Evolutionary conservation across 192 early-diverging fungal species (phyloP), one percentile per base, ranked within the genome.

Genomic region (Ramicandelaber brevisporus): DNA sequence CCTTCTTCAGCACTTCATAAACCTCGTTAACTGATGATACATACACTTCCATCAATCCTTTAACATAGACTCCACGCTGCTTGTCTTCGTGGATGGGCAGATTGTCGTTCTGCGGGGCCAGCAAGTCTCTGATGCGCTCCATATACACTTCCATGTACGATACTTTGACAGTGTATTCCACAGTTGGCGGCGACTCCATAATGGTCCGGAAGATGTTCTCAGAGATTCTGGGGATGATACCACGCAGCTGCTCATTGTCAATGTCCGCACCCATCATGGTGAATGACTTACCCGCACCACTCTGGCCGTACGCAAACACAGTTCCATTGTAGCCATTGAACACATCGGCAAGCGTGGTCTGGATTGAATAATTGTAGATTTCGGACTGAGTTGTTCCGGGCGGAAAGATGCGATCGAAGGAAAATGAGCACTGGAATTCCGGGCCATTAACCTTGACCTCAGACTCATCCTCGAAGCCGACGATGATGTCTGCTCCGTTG

Each of bases 81-180:
- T 96, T 99, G 35, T 99, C 88, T 48, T 99, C 95, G 41, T 99
- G 85, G 29, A 96, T 73, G 2, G 89, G 86, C 30, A 96, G 58
- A 46, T 89, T 95, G 52, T 79, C 66, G 77, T 60, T 53, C n/a
- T 45, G 37, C 6, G 51, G 57, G 48, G 85, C 79, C 21, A 98
- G 60, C 43, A 98, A 48, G 65, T 99, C 95, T 34, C 88, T 65
- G 36, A 99, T 84, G 46, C 77, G 81, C 41, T 99, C 95, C 90
- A 96, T 99, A 59, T 99, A 99, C 40, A 99, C 93, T 68, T 99
- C 95, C 88, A 99, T 95, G 56, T 76, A 99, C n/a, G 86, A 92
- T 2, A 87, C 78, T 42, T 88, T 82, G 38, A 99, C 90, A 11
- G 89, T 95, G 54, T 93, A 99, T 55, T 96, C 90, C 40, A 95